phyloP scores from a whole-genome alignment of 2,329 filamentous ascomycete species.

The Alternaria longipes region DNA sequence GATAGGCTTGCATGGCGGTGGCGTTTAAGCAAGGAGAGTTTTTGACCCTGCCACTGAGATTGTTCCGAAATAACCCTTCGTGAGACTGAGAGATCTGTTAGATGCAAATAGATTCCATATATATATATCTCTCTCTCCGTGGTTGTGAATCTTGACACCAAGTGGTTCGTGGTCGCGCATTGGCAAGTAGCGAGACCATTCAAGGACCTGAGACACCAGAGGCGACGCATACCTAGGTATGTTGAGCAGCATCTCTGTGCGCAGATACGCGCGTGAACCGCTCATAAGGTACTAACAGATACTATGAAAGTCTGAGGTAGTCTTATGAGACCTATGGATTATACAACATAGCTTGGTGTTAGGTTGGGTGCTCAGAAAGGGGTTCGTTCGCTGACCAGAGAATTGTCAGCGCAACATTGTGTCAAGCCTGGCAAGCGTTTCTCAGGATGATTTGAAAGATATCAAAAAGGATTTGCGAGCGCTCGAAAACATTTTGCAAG shows the following conservation, averaged over 20 bases:
- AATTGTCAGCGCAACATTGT: neutral
- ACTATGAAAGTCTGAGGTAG: neutral
- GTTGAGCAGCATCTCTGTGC: neutral
- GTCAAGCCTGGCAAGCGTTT: neutral
- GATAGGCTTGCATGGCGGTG: constrained; percentile 1
- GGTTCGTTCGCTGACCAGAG: neutral
- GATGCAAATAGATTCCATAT: too few species aligned
- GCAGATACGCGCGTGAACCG: neutral
- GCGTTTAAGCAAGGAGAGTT: neutral
- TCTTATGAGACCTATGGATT: neutral
- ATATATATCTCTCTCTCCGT: neutral
- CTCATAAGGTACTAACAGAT: neutral
- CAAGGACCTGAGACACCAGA: too few species aligned
- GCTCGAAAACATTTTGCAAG: too few species aligned
- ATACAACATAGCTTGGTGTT: neutral
- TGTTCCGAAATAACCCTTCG: neutral
- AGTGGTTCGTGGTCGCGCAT: neutral
- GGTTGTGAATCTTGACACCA: neutral
- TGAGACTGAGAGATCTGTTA: neutral
- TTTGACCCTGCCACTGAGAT: neutral
- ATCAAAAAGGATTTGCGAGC: neutral
- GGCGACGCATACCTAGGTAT: neutral
- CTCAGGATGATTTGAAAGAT: too few species aligned
- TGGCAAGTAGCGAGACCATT: too few species aligned
- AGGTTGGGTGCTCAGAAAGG: neutral